These are phyloP conservation scores for Endothia cerciana DNA, from an alignment of 2,329 filamentous ascomycete species.

Conservation along the genomic window DNA sequence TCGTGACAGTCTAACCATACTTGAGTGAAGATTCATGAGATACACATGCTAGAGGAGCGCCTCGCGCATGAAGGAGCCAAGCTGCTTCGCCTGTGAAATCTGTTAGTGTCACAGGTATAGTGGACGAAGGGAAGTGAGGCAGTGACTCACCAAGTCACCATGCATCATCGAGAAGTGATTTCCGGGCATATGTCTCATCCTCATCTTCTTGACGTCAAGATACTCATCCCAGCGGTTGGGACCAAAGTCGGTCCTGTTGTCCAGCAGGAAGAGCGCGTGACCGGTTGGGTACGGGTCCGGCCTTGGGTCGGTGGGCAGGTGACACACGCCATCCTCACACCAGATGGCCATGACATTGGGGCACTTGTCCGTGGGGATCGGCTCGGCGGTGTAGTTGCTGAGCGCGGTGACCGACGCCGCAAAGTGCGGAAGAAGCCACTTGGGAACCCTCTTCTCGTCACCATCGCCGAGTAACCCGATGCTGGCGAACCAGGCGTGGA, in stretches of 20 bases:
- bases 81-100: conserved; percentile 40
- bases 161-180: conserved; percentile 82
- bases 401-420: conserved; percentile 69
- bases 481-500: conserved; percentile 73
- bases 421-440: conserved; percentile 78
- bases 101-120: conserved; percentile 11
- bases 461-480: conserved; percentile 72
- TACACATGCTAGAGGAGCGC: conserved; percentile 35
- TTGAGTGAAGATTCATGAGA: too few species aligned
- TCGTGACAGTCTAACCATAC: conserved; percentile 2
- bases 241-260: conserved; percentile 73
- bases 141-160: conserved; percentile 48
- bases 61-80: conserved; percentile 41
- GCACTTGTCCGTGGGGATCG: conserved; percentile 61
- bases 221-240: conserved; percentile 73
- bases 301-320: conserved; percentile 65
- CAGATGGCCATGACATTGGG: conserved; percentile 69
- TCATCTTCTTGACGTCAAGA: conserved; percentile 63
- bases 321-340: conserved; percentile 75
- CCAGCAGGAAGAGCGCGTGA: conserved; percentile 71
- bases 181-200: conserved; percentile 68
- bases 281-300: conserved; percentile 63
- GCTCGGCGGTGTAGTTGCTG: conserved; percentile 69
- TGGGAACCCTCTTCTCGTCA: conserved; percentile 63
- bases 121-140: background rate